These are phyloP conservation scores for Aspergillus panamensis DNA, from an alignment of 495 filamentous ascomycete genomes.

Conservation along the genomic window DNA sequence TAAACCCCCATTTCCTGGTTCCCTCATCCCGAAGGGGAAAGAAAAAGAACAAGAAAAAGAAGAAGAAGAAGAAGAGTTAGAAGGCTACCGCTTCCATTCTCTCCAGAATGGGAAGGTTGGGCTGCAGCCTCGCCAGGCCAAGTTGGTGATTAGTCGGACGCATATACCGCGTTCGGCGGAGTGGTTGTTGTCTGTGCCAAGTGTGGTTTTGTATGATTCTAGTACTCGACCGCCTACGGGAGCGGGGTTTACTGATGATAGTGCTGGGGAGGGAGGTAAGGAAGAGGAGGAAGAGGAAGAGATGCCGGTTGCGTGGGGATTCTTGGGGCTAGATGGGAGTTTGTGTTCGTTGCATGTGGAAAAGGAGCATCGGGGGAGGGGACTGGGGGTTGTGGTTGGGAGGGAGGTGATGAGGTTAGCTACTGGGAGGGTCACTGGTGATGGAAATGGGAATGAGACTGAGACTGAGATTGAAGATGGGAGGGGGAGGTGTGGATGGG, in stretches of 20 bases:
- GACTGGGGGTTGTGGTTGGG: constrained; percentile 40
- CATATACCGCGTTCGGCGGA: constrained; percentile 34
- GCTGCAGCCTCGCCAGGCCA: constrained; percentile 28
- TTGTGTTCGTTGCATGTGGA: constrained; percentile 50
- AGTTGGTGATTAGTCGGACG: constrained; percentile 39
- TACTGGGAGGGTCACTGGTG: constrained; percentile 13
- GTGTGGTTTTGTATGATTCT: constrained; percentile 32
- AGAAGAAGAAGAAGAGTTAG: neutral
- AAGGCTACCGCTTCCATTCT: constrained; percentile 30
- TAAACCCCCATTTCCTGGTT: too few species aligned
- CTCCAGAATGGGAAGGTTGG: constrained; percentile 25
- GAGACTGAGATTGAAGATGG: too few species aligned
- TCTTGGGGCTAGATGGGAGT: constrained; percentile 45
- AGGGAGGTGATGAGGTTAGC: constrained; percentile 34
- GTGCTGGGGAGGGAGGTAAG: neutral
- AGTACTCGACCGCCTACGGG: too few species aligned
- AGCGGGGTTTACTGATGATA: neutral
- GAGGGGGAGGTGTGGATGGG: constrained; percentile 6
- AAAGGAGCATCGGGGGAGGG: constrained; percentile 42
- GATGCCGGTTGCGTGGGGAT: constrained; percentile 42
- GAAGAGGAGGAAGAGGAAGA: constrained; percentile 19
- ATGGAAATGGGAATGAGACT: neutral
- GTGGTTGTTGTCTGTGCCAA: constrained; percentile 31
- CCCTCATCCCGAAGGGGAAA: too few species aligned
- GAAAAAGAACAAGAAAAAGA: neutral